Conservation (phyloP, 2,329 filamentous ascomycete species). For the Didymella sp. region DNA sequence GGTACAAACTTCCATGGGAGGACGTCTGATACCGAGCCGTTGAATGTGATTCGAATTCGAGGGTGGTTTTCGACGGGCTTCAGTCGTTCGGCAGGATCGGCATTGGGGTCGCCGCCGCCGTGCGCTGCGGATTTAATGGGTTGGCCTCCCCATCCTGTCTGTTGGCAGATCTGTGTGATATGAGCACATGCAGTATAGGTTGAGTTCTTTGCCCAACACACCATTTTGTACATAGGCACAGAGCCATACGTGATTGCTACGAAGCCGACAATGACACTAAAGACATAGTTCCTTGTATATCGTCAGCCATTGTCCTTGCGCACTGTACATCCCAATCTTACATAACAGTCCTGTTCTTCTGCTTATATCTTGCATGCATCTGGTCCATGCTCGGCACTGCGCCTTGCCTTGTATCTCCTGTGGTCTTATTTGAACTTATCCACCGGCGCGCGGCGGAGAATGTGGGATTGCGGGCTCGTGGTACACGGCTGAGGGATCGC, state of each 20-base stretch:
- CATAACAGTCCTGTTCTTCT: slow-evolving; percentile 72
- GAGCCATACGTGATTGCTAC: slow-evolving; percentile 83
- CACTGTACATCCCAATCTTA: slow-evolving; percentile 43
- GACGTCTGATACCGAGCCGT: slow-evolving; percentile 91
- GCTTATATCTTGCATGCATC: slow-evolving; percentile 68
- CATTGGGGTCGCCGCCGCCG: slow-evolving; percentile 59
- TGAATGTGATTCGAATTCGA: slow-evolving; percentile 94
- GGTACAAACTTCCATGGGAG: slow-evolving; percentile 97
- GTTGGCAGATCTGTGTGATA: slow-evolving; percentile 72
- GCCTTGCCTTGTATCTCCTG: slow-evolving; percentile 40
- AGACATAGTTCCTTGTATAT: slow-evolving; percentile 68
- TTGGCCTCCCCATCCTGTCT: slow-evolving; percentile 90
- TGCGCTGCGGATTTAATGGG: slow-evolving; percentile 82
- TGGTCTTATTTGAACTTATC: slow-evolving; percentile 38
- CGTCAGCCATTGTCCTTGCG: slow-evolving; percentile 8
- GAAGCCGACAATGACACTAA: slow-evolving; percentile 80
- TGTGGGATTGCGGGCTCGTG: slow-evolving; percentile 28
- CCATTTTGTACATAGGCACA: slow-evolving; percentile 88
- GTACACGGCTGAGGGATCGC: slow-evolving; percentile 33
- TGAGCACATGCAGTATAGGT: not conserved
- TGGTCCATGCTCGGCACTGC: slow-evolving; percentile 67
- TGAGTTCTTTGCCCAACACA: slow-evolving; percentile 44
- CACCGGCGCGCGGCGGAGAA: slow-evolving; percentile 36
- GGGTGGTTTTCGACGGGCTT: slow-evolving; percentile 80
- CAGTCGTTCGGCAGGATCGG: slow-evolving; percentile 77